Conservation (phyloP, 345 rosid species). For the Eucalyptus sp. region DNA sequence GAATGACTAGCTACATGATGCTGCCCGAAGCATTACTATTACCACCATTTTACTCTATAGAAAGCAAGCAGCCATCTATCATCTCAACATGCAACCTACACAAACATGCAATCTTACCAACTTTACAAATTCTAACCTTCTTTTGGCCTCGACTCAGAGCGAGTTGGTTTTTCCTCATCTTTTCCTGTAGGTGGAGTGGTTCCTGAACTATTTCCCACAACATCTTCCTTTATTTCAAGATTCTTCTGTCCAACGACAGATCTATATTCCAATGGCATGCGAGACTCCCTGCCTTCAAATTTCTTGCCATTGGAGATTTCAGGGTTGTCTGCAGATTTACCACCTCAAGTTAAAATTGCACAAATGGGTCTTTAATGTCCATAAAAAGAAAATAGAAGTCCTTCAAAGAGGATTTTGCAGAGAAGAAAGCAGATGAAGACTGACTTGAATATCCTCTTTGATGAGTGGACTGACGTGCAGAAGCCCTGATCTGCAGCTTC, state of each 20-base stretch:
- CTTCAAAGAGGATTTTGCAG: background rate
- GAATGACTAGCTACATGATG: background rate
- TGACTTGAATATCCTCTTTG: slow-evolving; percentile 7
- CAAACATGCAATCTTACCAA: background rate
- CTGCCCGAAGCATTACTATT: background rate
- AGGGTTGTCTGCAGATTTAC: slow-evolving; percentile 25
- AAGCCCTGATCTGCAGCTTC: slow-evolving; percentile 51
- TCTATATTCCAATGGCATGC: background rate
- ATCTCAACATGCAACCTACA: background rate
- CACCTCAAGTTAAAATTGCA: background rate
- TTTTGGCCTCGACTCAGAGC: slow-evolving; percentile 48
- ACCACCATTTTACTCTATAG: background rate
- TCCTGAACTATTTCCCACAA: slow-evolving; percentile 9
- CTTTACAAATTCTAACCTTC: slow-evolving; percentile 36
- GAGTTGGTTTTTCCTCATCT: slow-evolving; percentile 44
- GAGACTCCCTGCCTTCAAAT: background rate
- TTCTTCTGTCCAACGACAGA: slow-evolving; percentile 3
- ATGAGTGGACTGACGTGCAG: slow-evolving; percentile 15
- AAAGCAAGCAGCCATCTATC: background rate
- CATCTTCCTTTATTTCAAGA: slow-evolving; percentile 6
- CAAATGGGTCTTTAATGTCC: background rate
- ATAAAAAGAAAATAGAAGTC: background rate
- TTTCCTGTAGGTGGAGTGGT: slow-evolving; percentile 9
- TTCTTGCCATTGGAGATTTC: slow-evolving; percentile 11
- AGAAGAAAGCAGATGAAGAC: background rate